These are phyloP conservation scores for Perkinsus chesapeaki DNA, from an alignment of 169 alveolate species.

Conservation along the genomic window DNA sequence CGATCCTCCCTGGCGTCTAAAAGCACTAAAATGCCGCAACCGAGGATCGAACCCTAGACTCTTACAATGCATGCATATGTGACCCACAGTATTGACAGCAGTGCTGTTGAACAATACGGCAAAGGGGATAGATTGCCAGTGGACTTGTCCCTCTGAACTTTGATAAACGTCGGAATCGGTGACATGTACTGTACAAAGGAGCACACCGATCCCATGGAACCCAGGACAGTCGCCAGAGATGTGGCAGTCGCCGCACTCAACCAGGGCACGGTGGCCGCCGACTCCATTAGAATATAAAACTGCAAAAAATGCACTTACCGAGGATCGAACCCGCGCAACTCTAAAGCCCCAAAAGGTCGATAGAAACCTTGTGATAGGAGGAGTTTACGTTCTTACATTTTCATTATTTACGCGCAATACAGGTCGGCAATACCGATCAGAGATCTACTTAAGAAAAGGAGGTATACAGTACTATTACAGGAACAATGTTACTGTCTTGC, in stretches of 20 bases:
- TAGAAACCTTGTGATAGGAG: not conserved
- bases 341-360: not conserved
- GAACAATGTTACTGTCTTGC: too few relatives aligned
- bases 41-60: not conserved
- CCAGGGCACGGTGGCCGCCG: not conserved
- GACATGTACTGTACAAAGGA: not conserved
- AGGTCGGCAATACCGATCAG: too few relatives aligned
- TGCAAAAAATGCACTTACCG: not conserved
- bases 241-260: not conserved
- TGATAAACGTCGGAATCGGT: not conserved
- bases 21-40: not conserved
- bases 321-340: not conserved
- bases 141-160: not conserved
- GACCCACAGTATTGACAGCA: not conserved
- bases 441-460: too few relatives aligned
- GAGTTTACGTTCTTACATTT: too few relatives aligned
- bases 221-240: not conserved
- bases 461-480: too few relatives aligned
- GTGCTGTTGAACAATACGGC: not conserved
- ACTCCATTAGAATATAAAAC: not conserved
- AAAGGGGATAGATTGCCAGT: not conserved
- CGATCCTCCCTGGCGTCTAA: not conserved
- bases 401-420: too few relatives aligned
- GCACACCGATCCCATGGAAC: not conserved
- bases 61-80: not conserved